Conservation (phyloP, 116 monocot genomes). For the Posidonia oceanica region DNA sequence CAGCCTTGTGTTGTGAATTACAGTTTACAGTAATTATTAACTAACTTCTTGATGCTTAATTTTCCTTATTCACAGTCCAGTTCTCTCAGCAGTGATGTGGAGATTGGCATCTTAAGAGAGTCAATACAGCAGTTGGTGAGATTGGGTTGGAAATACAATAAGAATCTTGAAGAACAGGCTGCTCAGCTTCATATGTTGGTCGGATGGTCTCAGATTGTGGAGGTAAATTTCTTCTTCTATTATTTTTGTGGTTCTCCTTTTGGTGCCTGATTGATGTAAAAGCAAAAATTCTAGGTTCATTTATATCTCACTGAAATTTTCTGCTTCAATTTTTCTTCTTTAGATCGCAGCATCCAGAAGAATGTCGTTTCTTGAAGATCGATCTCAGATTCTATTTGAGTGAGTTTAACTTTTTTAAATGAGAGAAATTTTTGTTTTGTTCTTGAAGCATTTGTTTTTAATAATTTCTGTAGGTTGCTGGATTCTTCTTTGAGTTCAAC, state of each 20-base stretch:
- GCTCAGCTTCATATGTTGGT: conserved; percentile 95
- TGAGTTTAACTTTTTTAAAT: conserved; percentile 18
- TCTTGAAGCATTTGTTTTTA: not conserved
- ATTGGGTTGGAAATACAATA: conserved; percentile 89
- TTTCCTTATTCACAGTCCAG: conserved; percentile 23
- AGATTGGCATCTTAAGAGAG: conserved; percentile 39
- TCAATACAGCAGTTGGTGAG: conserved; percentile 73
- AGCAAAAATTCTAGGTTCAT: too few species aligned
- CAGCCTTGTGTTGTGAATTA: too few species aligned
- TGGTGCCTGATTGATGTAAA: not conserved
- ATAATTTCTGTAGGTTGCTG: conserved; percentile 42
- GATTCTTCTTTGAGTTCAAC: conserved; percentile 76
- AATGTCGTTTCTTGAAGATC: conserved; percentile 73
- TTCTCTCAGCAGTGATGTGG: conserved; percentile 32
- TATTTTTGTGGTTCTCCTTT: not conserved
- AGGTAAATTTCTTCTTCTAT: conserved; percentile 27
- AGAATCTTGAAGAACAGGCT: conserved; percentile 92
- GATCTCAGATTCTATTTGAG: conserved; percentile 74
- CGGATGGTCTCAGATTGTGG: conserved; percentile 87
- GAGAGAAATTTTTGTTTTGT: not conserved
- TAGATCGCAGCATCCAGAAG: conserved; percentile 86
- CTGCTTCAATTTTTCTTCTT: not conserved
- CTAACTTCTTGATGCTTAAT: not conserved
- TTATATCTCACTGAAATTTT: too few species aligned
- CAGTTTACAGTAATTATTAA: too few species aligned